A percentile compares a stretch with the other conserved stretches of the same genome.
Conservation (phyloP, 768 basidiomycete species). For the Tricholoma hemisulphureum region DNA sequence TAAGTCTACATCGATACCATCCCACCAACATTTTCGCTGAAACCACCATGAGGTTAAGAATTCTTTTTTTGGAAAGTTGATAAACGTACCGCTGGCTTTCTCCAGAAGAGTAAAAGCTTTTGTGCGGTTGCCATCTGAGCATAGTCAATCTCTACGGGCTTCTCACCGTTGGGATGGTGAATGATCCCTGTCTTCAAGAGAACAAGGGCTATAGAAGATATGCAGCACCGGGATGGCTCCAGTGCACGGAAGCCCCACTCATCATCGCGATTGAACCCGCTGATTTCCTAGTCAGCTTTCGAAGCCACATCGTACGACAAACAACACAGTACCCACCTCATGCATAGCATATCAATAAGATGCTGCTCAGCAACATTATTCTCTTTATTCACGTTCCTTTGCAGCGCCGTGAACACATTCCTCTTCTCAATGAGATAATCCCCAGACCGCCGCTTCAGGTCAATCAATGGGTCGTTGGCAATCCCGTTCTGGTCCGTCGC, state of each 20-base stretch:
- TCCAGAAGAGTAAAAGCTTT: conserved; percentile 95
- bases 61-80: conserved; percentile 3
- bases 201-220: conserved; percentile 97
- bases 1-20: conserved; percentile 88
- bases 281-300: conserved; percentile 29
- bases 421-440: conserved; percentile 83
- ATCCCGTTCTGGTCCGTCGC: conserved; percentile 75
- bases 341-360: conserved; percentile 99
- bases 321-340: conserved; percentile 64
- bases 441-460: conserved; percentile 85
- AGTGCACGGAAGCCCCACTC: conserved; percentile 96
- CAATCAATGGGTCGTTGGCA: conserved; percentile 74
- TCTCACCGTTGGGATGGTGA: conserved; percentile 67
- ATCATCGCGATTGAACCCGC: conserved; percentile 97
- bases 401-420: conserved; percentile 95
- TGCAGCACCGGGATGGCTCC: conserved; percentile 95
- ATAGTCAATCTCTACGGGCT: conserved; percentile 80
- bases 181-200: conserved; percentile 95
- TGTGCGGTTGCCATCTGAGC: conserved; percentile 96
- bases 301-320: not conserved
- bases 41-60: conserved; percentile 9
- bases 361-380: conserved; percentile 99
- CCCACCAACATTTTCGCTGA: conserved; percentile 99
- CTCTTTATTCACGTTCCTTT: conserved; percentile 98
- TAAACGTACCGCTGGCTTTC: conserved; percentile 92